Evolutionary conservation across 75 land plant genomes (phyloP).

Genomic region (Picea glauca): DNA sequence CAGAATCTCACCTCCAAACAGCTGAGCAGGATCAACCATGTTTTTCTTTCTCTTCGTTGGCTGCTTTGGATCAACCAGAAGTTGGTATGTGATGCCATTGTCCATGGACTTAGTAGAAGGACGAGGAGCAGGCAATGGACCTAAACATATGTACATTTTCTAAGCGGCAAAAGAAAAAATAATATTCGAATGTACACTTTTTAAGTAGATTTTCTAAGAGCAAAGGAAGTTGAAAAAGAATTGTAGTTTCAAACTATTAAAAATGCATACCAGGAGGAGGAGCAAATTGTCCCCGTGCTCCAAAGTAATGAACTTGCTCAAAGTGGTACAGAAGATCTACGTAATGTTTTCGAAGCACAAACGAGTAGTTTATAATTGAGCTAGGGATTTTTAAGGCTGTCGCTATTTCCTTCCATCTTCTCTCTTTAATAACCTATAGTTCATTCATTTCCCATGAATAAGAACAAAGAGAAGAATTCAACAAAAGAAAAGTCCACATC

Average conservation of each 20-base stretch:
- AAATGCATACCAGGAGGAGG: conserved; percentile 17
- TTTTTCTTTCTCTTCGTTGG: conserved; percentile 5
- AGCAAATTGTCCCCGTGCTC: conserved; percentile 8
- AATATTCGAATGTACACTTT: background rate
- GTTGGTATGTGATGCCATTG: background rate
- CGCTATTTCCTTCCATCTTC: conserved; percentile 27
- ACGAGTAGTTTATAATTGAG: conserved; percentile 25
- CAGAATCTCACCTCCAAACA: conserved; percentile 8
- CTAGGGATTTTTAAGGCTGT: conserved; percentile 19
- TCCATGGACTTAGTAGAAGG: conserved; percentile 1
- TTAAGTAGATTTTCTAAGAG: background rate
- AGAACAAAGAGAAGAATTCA: too few species aligned
- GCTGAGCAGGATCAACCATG: background rate
- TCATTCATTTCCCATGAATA: background rate
- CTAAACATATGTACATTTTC: background rate
- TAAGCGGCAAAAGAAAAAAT: background rate
- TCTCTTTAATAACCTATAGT: conserved; percentile 34
- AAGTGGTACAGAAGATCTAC: conserved; percentile 21
- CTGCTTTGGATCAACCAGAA: background rate
- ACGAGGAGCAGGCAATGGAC: conserved; percentile 4
- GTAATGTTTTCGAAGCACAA: conserved; percentile 29
- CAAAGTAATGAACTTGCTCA: conserved; percentile 29
- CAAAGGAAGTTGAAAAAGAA: background rate
- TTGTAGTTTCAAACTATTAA: background rate
- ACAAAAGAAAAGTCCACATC: background rate